Conservation (phyloP, 176 grass and related monocot genomes). For the Cenchrus purpureus region DNA sequence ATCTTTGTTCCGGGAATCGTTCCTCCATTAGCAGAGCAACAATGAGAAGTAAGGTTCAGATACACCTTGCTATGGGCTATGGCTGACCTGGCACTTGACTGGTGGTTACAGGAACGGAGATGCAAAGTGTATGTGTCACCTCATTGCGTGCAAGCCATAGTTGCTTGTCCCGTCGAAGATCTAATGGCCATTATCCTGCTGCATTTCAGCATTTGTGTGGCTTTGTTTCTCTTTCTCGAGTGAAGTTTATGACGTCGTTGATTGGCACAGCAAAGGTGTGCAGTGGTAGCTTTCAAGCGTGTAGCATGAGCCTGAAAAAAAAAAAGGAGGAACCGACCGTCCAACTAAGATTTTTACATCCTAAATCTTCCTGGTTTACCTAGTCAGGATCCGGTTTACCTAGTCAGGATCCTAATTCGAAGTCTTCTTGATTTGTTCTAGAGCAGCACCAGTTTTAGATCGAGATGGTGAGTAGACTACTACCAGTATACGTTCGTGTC, state of each 20-base stretch:
- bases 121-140: background rate
- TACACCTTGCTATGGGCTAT: background rate
- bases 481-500: too few species aligned
- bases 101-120: background rate
- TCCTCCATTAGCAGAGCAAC: background rate
- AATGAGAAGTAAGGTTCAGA: background rate
- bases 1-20: background rate
- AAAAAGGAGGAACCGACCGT: background rate
- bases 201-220: background rate
- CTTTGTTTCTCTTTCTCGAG: background rate
- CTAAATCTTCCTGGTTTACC: background rate
- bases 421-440: background rate
- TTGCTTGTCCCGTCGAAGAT: constrained; percentile 32
- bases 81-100: background rate
- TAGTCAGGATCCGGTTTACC: too few species aligned
- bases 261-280: background rate
- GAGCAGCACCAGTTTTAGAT: background rate
- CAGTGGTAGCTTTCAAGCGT: constrained; percentile 15
- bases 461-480: background rate
- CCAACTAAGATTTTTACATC: background rate
- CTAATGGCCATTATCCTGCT: background rate
- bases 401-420: background rate
- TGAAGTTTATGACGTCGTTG: background rate
- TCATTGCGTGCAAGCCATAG: constrained; percentile 40
- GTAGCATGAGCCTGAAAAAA: background rate